Percentiles rank a stretch among this genome's conserved stretches.
These are phyloP conservation scores for Carallia pectinifolia DNA, from an alignment of 345 rosid genomes.

Conservation along the genomic window DNA sequence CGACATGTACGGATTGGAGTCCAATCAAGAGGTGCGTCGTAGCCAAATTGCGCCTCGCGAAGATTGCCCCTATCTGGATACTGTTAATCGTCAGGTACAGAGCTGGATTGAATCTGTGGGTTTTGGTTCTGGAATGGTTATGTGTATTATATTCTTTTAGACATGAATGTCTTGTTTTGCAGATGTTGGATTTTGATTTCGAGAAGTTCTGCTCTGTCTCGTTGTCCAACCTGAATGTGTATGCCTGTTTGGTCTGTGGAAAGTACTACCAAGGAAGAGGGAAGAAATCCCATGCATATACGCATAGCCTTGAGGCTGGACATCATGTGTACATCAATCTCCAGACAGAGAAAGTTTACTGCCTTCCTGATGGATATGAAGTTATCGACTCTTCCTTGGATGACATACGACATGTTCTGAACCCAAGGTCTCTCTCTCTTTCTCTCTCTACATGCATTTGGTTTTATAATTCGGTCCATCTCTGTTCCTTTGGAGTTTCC, in stretches of 20 bases:
- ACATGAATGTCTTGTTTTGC: conserved; percentile 11
- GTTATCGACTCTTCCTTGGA: conserved; percentile 90
- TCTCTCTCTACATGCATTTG: neutral
- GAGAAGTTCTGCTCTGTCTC: conserved; percentile 97
- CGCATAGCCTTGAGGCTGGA: conserved; percentile 96
- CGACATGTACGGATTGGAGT: conserved; percentile 21
- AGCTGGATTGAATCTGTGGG: neutral
- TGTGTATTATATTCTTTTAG: neutral
- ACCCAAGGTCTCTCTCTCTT: conserved; percentile 62
- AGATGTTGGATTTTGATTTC: conserved; percentile 97
- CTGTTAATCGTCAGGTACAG: conserved; percentile 95
- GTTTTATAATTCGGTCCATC: neutral
- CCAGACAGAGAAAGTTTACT: conserved; percentile 82
- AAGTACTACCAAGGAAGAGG: conserved; percentile 98
- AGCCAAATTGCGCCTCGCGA: conserved; percentile 72
- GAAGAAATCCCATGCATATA: conserved; percentile 90
- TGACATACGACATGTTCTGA: conserved; percentile 88
- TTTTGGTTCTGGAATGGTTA: neutral
- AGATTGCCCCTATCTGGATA: conserved; percentile 96
- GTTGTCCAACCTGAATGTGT: conserved; percentile 77
- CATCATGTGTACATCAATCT: conserved; percentile 96
- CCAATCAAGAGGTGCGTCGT: conserved; percentile 26
- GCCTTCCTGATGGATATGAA: conserved; percentile 99
- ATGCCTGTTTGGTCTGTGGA: conserved; percentile 95
- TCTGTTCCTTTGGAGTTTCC: neutral